Evolutionary conservation across 257 asterid genomes (phyloP).

Genomic region (Lycium ferocissimum): DNA sequence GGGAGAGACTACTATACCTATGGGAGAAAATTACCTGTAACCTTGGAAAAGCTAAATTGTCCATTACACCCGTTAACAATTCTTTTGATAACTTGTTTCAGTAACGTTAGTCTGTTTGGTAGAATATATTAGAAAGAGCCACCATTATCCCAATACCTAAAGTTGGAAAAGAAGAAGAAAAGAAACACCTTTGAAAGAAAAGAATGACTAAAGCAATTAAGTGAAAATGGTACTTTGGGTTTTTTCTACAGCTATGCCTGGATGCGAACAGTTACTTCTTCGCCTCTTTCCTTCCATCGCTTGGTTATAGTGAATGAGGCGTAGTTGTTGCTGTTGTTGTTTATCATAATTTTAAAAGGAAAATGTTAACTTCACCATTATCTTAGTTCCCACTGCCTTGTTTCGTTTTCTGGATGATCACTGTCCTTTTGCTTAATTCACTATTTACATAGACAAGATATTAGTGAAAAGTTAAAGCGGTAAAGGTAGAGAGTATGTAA

Average conservation of each 20-base stretch:
- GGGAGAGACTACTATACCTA: constrained; percentile 9
- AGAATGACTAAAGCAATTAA: constrained; percentile 5
- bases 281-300: neutral
- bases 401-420: neutral
- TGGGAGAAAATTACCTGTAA: neutral
- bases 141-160: neutral
- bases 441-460: neutral
- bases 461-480: neutral
- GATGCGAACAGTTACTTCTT: constrained; percentile 8
- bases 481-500: constrained; percentile 15
- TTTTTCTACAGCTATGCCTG: constrained; percentile 20
- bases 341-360: neutral
- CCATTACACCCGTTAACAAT: neutral
- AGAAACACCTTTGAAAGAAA: neutral
- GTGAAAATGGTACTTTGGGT: constrained; percentile 14
- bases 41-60: constrained; percentile 21
- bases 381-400: neutral
- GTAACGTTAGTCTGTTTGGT: neutral
- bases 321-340: too few relatives aligned
- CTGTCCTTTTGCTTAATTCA: constrained; percentile 4
- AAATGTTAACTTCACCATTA: constrained; percentile 10
- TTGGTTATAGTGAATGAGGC: neutral
- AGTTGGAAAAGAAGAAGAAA: neutral
- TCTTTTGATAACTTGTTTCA: neutral
- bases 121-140: constrained; percentile 7